Evolutionary conservation across 495 filamentous ascomycete genomes (phyloP), one percentile per base, ranked within the genome.

Genomic region (Astrocystis sublimbata): DNA sequence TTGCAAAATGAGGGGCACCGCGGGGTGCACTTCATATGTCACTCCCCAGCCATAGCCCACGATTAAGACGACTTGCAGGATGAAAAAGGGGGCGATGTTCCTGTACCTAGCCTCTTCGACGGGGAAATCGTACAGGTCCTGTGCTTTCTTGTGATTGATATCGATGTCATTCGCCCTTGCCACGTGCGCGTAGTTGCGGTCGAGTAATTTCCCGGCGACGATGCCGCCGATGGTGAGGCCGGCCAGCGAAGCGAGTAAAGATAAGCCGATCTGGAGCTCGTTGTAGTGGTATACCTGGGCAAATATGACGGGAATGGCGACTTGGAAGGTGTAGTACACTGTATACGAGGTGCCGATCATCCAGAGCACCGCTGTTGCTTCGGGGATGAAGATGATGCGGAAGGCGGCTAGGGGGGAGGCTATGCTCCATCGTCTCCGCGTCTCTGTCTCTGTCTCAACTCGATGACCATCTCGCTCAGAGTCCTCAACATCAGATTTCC

Each of bases 261-360:
- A 77, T 1, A 82, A 68, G n/a, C 82, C 82, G 36, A 84, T 65
- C 23, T 81, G 65, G 23, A 85, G 71, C 46, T 81, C 80, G 57
- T 82, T 68, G 30, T 81, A 75, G 13, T 70, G 70, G 65, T 84
- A 85, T 4, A 76, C 55, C 0, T 73, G 69, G 12, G 65, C 61
- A 57, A 69, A 81, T n/a, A 81, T 76, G 36, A 69, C 70, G 0
- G 79, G 76, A n/a, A 79, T 76, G 1, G 75, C 68, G n/a, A 75
- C 56, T 28, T 58, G 43, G 30, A 74, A 53, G 9, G 58, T 55
- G 50, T 69, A 74, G 31, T 62, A 68, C 28, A 63, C 64, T 4
- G 69, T 50, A 46, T 71, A 73, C 23, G 59, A 53, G n/a, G 65
- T 65, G n/a, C 35, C 69, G 23, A 45, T 56, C 31, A 69, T 41